These are phyloP conservation scores for Neoboletus brunneissimus DNA, from an alignment of 768 basidiomycete genomes.

Conservation along the genomic window DNA sequence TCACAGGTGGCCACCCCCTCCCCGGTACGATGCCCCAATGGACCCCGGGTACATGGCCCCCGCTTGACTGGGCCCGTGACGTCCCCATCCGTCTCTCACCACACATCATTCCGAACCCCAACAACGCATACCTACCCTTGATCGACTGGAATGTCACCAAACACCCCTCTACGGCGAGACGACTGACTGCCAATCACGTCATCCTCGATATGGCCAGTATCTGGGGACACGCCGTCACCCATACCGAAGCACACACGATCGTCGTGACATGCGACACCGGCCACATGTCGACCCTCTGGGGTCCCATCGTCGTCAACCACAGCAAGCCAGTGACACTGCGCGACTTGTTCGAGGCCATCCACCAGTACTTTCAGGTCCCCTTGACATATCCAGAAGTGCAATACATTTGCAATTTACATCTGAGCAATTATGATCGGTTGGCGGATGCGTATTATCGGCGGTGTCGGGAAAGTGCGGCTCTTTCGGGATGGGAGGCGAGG, in stretches of 20 bases:
- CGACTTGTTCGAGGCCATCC: slow-evolving; percentile 49
- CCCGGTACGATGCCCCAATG: slow-evolving; percentile 27
- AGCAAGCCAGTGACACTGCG: slow-evolving; percentile 36
- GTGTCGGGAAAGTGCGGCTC: slow-evolving; percentile 37
- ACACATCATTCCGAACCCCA: slow-evolving; percentile 33
- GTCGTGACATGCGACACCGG: slow-evolving; percentile 25
- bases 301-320: slow-evolving; percentile 44
- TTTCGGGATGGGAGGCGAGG: slow-evolving; percentile 38
- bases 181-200: slow-evolving; percentile 29
- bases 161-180: slow-evolving; percentile 32
- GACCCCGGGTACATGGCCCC: slow-evolving; percentile 29
- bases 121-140: slow-evolving; percentile 26
- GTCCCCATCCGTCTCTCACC: slow-evolving; percentile 27
- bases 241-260: slow-evolving; percentile 20
- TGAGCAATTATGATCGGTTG: slow-evolving; percentile 21
- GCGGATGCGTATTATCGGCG: slow-evolving; percentile 34
- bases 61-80: slow-evolving; percentile 21
- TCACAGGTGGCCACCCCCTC: slow-evolving; percentile 24
- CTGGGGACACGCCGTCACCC: slow-evolving; percentile 20
- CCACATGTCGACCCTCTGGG: slow-evolving; percentile 40
- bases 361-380: slow-evolving; percentile 45
- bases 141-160: slow-evolving; percentile 38
- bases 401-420: slow-evolving; percentile 17
- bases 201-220: slow-evolving; percentile 19
- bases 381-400: slow-evolving; percentile 35